Evolutionary conservation across 129 eudicot genomes (phyloP).

Genomic region (Silybum marianum): DNA sequence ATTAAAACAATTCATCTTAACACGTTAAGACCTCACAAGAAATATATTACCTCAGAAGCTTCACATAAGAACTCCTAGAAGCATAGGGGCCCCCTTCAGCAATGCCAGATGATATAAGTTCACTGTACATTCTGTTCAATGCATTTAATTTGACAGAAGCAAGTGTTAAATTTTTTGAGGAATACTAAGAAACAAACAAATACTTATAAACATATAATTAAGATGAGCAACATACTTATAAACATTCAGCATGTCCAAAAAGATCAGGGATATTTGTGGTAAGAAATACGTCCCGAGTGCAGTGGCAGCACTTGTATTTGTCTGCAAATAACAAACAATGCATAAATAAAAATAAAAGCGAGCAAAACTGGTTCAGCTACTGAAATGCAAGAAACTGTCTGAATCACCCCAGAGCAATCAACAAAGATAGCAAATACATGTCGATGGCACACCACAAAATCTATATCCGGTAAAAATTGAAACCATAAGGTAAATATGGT

Average conservation of each 20-base stretch:
- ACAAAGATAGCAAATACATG: too few relatives aligned
- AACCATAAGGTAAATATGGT: not conserved
- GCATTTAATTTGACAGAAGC: slow-evolving; percentile 13
- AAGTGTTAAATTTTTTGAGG: not conserved
- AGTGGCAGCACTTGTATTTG: slow-evolving; percentile 92
- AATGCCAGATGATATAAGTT: slow-evolving; percentile 85
- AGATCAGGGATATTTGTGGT: slow-evolving; percentile 77
- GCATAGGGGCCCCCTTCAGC: slow-evolving; percentile 96
- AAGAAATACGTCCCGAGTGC: slow-evolving; percentile 88
- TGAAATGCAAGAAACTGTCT: not conserved
- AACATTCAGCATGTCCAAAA: slow-evolving; percentile 97
- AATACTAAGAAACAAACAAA: not conserved
- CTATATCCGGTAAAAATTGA: not conserved
- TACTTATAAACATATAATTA: not conserved
- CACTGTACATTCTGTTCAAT: slow-evolving; percentile 90
- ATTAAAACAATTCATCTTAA: not conserved
- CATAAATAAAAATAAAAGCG: not conserved
- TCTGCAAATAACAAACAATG: slow-evolving; percentile 51
- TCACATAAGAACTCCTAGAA: slow-evolving; percentile 79
- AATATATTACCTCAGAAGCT: slow-evolving; percentile 72
- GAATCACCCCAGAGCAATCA: not conserved
- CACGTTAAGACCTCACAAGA: not conserved
- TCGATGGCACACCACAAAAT: too few relatives aligned
- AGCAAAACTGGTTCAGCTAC: not conserved
- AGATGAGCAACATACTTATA: slow-evolving; percentile 54